These are phyloP conservation scores for Sphagnum fallax DNA, from an alignment of 228 moss, liverwort and hornwort genomes.

Conservation along the genomic window DNA sequence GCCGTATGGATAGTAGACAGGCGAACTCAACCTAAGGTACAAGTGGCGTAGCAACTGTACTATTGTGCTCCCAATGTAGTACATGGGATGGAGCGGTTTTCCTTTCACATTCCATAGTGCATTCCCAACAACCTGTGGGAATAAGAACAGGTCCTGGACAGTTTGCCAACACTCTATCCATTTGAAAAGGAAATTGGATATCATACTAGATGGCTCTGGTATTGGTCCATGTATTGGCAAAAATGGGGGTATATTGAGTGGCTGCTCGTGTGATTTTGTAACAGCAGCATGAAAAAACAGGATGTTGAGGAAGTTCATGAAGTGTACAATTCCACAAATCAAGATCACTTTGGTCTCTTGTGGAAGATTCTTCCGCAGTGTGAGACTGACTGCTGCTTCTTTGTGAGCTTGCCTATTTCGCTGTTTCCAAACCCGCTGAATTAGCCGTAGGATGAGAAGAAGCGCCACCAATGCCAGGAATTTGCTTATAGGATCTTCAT, in stretches of 20 bases:
- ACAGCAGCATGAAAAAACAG: constrained; percentile 13
- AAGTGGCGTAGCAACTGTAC: constrained; percentile 47
- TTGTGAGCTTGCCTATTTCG: constrained; percentile 3
- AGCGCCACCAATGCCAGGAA: constrained; percentile 37
- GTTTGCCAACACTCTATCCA: constrained; percentile 37
- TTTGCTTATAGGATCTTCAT: constrained; percentile 26
- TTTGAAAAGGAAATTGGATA: no score
- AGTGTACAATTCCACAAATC: constrained; percentile 29
- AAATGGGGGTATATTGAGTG: not conserved
- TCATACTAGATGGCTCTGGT: not conserved
- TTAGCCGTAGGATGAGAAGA: constrained; percentile 28
- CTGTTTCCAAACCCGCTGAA: constrained; percentile 42
- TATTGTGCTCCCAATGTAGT: constrained; percentile 34
- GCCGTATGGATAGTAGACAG: constrained; percentile 3
- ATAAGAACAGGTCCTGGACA: constrained; percentile 45
- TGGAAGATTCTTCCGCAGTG: not conserved
- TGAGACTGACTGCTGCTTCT: constrained; percentile 7
- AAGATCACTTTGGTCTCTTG: constrained; percentile 22
- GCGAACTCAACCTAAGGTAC: constrained; percentile 27
- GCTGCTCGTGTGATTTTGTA: constrained; percentile 4
- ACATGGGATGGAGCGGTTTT: constrained; percentile 31
- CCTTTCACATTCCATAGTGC: constrained; percentile 38
- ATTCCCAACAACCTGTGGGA: constrained; percentile 39
- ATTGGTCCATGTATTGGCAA: no score
- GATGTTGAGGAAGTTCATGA: constrained; percentile 27